phyloP scores from a whole-genome alignment of 2,329 filamentous ascomycete species.

The Lizonia empirigonia region DNA sequence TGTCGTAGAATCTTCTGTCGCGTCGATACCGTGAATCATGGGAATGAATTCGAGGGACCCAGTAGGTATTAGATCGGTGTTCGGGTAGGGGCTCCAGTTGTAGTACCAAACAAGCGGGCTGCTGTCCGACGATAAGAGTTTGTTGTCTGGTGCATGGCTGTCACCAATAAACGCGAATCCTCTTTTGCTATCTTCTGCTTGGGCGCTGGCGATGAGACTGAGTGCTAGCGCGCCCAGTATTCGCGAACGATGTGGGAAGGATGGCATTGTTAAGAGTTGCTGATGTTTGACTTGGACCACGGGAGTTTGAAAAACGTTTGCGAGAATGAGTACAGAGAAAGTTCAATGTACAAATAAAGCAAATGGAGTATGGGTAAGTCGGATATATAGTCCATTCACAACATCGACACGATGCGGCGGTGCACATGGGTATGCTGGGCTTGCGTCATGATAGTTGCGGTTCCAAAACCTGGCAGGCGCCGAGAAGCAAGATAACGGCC shows the following conservation, averaged over 20 bases:
- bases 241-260: slow-evolving; percentile 5
- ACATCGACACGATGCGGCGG: slow-evolving; percentile 22
- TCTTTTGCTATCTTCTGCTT: slow-evolving; percentile 64
- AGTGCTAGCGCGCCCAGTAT: slow-evolving; percentile 6
- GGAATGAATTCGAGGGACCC: slow-evolving; percentile 73
- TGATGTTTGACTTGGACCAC: not conserved
- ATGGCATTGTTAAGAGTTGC: not conserved
- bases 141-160: slow-evolving; percentile 61
- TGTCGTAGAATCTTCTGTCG: slow-evolving; percentile 52
- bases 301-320: not conserved
- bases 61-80: slow-evolving; percentile 60
- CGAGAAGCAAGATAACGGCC: slow-evolving; percentile 6
- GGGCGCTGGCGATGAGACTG: slow-evolving; percentile 16
- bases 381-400: slow-evolving; percentile 15
- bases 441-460: slow-evolving; percentile 36
- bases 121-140: slow-evolving; percentile 65
- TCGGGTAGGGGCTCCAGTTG: slow-evolving; percentile 67
- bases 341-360: not conserved
- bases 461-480: slow-evolving; percentile 36
- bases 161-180: slow-evolving; percentile 74
- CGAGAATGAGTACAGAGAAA: not conserved
- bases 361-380: slow-evolving; percentile 2
- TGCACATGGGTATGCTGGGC: slow-evolving; percentile 36
- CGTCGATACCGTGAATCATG: slow-evolving; percentile 73
- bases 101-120: slow-evolving; percentile 82